Evolutionary conservation across 1,139 yeast genomes (phyloP).

Genomic region (Sugiyamaella japonica): DNA sequence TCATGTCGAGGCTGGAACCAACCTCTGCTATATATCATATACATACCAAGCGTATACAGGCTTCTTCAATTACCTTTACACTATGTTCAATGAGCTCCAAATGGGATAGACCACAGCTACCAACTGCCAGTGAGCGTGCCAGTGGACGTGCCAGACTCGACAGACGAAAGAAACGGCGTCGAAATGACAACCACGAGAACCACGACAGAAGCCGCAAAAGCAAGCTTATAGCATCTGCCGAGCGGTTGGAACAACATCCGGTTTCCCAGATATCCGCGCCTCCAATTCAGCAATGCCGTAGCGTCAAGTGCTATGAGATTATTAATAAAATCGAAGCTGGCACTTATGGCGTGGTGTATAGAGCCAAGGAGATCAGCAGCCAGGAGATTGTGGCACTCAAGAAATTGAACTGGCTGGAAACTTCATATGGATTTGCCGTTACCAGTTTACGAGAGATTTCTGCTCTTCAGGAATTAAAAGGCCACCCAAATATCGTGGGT

Average conservation of each 20-base stretch:
- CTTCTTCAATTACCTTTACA: too few relatives aligned
- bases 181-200: not conserved
- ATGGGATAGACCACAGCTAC: constrained; percentile 10
- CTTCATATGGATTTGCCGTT: constrained; percentile 69
- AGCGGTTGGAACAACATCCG: too few relatives aligned
- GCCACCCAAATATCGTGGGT: constrained; percentile 62
- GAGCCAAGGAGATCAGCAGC: constrained; percentile 53
- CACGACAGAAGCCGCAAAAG: not conserved
- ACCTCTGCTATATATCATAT: not conserved
- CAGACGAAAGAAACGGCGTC: constrained; percentile 1
- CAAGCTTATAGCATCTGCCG: not conserved
- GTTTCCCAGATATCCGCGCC: not conserved
- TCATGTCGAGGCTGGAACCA: not conserved
- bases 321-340: constrained; percentile 45
- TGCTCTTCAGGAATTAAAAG: constrained; percentile 58
- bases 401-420: constrained; percentile 53
- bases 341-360: constrained; percentile 49
- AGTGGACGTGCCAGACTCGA: constrained; percentile 4
- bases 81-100: not conserved
- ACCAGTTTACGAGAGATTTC: constrained; percentile 84
- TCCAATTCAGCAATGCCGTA: constrained; percentile 13
- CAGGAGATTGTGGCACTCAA: constrained; percentile 61
- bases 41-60: not conserved
- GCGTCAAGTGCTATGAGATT: constrained; percentile 26
- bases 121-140: constrained; percentile 9